Evolutionary conservation across 345 rosid genomes (phyloP).

Genomic region (Eucalyptus fibrosa): DNA sequence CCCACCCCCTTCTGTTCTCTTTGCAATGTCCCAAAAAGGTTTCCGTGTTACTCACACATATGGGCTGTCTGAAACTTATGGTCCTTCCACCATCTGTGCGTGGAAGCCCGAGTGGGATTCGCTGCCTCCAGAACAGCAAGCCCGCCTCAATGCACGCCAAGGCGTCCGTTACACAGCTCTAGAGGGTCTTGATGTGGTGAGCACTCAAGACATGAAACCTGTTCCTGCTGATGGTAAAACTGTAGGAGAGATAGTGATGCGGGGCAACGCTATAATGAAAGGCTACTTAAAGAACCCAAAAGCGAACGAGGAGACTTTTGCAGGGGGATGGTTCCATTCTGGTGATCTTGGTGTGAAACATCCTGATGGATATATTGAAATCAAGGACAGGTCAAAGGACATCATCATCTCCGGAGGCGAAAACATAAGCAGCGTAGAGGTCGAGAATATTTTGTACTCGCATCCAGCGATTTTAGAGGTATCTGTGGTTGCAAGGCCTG

Average conservation of each 20-base stretch:
- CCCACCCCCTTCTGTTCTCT: conserved; percentile 75
- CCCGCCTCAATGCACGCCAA: conserved; percentile 86
- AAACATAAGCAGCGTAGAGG: conserved; percentile 83
- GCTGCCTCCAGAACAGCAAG: conserved; percentile 52
- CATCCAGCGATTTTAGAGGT: conserved; percentile 81
- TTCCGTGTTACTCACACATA: conserved; percentile 78
- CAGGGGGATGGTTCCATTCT: conserved; percentile 86
- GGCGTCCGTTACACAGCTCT: conserved; percentile 62
- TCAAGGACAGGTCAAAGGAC: conserved; percentile 88
- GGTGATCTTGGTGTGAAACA: conserved; percentile 86
- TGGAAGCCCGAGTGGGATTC: conserved; percentile 96
- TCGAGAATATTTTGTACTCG: conserved; percentile 52
- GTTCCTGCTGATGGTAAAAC: conserved; percentile 81
- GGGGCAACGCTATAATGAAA: conserved; percentile 79
- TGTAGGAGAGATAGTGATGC: conserved; percentile 73
- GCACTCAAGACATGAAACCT: conserved; percentile 43
- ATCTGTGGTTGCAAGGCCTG: conserved; percentile 79
- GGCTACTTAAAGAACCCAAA: conserved; percentile 82
- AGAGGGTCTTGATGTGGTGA: conserved; percentile 67
- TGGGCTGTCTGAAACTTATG: conserved; percentile 89
- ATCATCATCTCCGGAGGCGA: conserved; percentile 92
- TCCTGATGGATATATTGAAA: conserved; percentile 76
- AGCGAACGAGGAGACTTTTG: conserved; percentile 65
- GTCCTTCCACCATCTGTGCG: conserved; percentile 78
- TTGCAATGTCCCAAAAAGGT: conserved; percentile 60